phyloP scores from a whole-genome alignment of 1,284 basidiomycete genomes.

The Inonotus hispidus region DNA sequence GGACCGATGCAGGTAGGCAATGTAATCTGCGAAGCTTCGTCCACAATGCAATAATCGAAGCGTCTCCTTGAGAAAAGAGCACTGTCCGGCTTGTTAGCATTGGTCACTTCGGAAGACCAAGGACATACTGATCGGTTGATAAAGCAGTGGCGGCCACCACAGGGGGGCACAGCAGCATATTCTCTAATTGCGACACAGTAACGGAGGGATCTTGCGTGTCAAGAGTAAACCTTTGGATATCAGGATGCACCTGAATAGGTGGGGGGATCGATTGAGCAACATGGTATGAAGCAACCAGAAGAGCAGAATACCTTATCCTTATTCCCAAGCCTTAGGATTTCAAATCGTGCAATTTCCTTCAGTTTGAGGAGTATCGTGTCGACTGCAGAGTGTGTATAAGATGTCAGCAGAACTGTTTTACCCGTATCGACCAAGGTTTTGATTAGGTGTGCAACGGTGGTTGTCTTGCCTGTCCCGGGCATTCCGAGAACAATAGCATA shows the following conservation, averaged over 20 bases:
- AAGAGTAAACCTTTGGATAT: slow-evolving; percentile 68
- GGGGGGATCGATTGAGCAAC: too few species aligned
- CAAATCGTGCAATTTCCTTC: slow-evolving; percentile 54
- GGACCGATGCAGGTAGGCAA: slow-evolving; percentile 94
- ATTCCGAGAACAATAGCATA: slow-evolving; percentile 94
- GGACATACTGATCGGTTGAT: slow-evolving; percentile 83
- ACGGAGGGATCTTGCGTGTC: slow-evolving; percentile 47
- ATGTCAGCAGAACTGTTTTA: slow-evolving; percentile 85
- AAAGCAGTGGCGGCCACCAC: slow-evolving; percentile 96
- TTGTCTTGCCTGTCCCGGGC: slow-evolving; percentile 99
- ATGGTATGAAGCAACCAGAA: neutral
- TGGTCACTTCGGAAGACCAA: neutral
- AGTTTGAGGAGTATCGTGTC: slow-evolving; percentile 91
- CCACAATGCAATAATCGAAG: slow-evolving; percentile 98
- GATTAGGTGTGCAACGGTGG: slow-evolving; percentile 88
- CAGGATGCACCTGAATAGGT: slow-evolving; percentile 69
- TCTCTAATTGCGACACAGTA: slow-evolving; percentile 74
- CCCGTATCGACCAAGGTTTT: slow-evolving; percentile 71
- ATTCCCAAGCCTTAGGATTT: slow-evolving; percentile 85
- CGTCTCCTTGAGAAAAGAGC: slow-evolving; percentile 77
- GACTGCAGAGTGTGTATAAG: slow-evolving; percentile 97
- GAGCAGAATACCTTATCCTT: slow-evolving; percentile 70
- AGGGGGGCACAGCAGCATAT: slow-evolving; percentile 76
- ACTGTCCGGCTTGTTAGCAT: slow-evolving; percentile 35
- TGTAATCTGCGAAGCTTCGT: slow-evolving; percentile 98